A percentile compares a stretch with the other conserved stretches of the same genome.
Conservation (phyloP, 2,329 filamentous ascomycete genomes). For the Verticillium dahliae region DNA sequence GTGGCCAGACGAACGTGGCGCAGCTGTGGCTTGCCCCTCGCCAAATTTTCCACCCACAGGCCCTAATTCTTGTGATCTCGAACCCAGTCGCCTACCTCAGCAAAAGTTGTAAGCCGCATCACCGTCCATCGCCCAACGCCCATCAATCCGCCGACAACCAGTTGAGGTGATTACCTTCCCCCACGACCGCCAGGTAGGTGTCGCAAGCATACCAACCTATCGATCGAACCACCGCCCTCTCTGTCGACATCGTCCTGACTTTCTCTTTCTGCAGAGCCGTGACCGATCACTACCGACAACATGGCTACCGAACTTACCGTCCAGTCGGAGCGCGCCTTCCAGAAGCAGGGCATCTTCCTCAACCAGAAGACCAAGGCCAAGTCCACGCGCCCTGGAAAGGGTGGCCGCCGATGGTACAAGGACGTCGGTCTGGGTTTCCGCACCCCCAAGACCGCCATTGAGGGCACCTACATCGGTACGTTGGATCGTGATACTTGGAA, state of each 20-base stretch:
- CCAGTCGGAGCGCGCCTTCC: conserved; percentile 99
- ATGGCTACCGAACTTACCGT: conserved; percentile 99
- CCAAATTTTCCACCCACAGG: conserved; percentile 8
- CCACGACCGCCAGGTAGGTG: conserved; percentile 4
- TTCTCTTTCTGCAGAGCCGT: conserved; percentile 7
- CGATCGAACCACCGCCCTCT: neutral
- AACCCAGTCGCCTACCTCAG: neutral
- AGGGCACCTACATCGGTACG: conserved; percentile 98
- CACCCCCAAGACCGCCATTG: conserved; percentile 97
- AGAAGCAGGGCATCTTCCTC: conserved; percentile 99
- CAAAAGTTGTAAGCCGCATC: neutral
- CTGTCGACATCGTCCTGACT: neutral
- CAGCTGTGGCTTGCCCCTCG: conserved; percentile 3
- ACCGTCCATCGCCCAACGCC: neutral
- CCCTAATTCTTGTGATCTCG: conserved; percentile 1
- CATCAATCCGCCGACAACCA: neutral
- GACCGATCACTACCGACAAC: conserved; percentile 27
- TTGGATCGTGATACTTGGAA: conserved; percentile 24
- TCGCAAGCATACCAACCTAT: neutral
- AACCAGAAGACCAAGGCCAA: conserved; percentile 91
- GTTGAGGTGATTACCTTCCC: conserved; percentile 1
- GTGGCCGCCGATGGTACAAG: conserved; percentile 94
- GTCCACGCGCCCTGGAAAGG: conserved; percentile 82
- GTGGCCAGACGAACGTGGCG: neutral
- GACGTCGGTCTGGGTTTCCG: conserved; percentile 98